These are phyloP conservation scores for Penicillium coffeae DNA, from an alignment of 495 filamentous ascomycete genomes.

Conservation along the genomic window DNA sequence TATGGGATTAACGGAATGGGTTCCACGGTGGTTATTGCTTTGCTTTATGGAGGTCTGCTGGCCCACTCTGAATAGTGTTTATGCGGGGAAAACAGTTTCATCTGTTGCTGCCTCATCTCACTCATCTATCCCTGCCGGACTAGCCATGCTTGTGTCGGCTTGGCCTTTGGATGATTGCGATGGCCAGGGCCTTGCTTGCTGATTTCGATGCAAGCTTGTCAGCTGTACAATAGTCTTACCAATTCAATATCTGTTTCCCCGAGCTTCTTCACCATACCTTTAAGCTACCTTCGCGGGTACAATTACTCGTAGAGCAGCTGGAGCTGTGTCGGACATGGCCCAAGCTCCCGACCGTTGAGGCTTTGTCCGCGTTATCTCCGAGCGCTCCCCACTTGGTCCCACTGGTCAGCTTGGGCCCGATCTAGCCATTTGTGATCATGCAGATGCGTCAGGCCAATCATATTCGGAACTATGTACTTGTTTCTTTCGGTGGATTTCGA, in stretches of 20 bases:
- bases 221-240: slow-evolving; percentile 8
- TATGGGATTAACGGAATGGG: slow-evolving; percentile 9
- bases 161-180: background rate
- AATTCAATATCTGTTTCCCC: slow-evolving; percentile 4
- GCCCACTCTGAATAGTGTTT: background rate
- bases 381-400: background rate
- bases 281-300: no score
- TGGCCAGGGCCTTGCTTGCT: slow-evolving; percentile 5
- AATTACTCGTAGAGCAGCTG: no score
- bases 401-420: background rate
- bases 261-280: background rate
- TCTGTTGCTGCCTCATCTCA: background rate
- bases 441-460: no score
- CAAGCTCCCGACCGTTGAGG: background rate
- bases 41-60: slow-evolving; percentile 4
- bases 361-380: background rate
- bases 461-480: no score
- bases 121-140: background rate
- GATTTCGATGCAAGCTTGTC: slow-evolving; percentile 6
- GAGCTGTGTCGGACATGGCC: background rate
- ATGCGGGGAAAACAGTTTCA: slow-evolving; percentile 3
- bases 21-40: slow-evolving; percentile 10
- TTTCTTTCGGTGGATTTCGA: no score
- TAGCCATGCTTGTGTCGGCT: background rate
- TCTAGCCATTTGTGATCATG: no score